Evolutionary conservation across 2,329 filamentous ascomycete genomes (phyloP).

Genomic region (Phyllachora maydis): DNA sequence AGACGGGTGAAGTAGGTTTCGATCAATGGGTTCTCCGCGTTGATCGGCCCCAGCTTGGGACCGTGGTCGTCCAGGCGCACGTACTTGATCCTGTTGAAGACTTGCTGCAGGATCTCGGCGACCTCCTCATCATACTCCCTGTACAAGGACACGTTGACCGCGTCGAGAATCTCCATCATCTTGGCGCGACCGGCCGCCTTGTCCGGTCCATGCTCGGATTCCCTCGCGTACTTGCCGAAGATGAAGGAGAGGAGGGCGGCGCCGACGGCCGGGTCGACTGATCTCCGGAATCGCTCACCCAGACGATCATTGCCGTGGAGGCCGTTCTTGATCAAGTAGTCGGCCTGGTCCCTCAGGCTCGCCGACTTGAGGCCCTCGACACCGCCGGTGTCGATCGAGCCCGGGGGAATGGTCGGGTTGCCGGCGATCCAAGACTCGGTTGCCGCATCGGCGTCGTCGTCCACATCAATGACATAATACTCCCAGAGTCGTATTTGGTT

Average conservation of each 20-base stretch:
- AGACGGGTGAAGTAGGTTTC: constrained; percentile 91
- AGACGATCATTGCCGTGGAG: constrained; percentile 53
- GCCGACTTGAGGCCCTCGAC: constrained; percentile 25
- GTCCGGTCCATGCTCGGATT: constrained; percentile 23
- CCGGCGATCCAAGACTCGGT: constrained; percentile 52
- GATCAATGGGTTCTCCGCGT: constrained; percentile 57
- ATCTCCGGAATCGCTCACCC: constrained; percentile 59
- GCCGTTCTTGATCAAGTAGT: constrained; percentile 47
- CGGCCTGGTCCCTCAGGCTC: constrained; percentile 27
- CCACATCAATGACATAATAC: constrained; percentile 71
- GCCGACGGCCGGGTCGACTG: constrained; percentile 45
- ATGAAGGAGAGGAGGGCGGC: constrained; percentile 48
- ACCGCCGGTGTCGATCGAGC: constrained; percentile 12
- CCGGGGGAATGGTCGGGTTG: constrained; percentile 30
- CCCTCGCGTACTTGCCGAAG: constrained; percentile 45
- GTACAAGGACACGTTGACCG: constrained; percentile 76
- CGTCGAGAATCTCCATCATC: constrained; percentile 48
- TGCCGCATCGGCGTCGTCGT: constrained; percentile 46
- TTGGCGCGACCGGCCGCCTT: constrained; percentile 29
- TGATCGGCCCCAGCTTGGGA: constrained; percentile 67
- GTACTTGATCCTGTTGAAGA: constrained; percentile 92
- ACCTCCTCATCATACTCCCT: constrained; percentile 77
- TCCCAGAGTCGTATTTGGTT: constrained; percentile 71
- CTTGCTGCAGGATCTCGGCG: constrained; percentile 66
- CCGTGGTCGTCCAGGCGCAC: constrained; percentile 82